Base-by-base conservation (phyloP, 768 basidiomycete species). In the Psilocybe cyanescens region DNA sequence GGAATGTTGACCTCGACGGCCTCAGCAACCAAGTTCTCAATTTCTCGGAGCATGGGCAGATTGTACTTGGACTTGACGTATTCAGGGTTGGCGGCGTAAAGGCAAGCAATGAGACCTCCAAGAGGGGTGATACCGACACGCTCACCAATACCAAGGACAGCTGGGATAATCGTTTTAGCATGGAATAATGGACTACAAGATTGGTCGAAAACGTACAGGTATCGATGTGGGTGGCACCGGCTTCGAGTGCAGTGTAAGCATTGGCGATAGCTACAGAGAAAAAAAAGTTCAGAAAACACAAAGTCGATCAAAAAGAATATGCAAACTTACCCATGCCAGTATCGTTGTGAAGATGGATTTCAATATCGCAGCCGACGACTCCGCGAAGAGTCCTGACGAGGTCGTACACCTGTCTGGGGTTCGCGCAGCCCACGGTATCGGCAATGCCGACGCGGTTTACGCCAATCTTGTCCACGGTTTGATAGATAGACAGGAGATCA, bases 41-140 rank as follows among this genome's bases (percentile, higher is more conserved):
- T 92, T 77, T 99, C 97, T 69, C 97, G 92, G 57, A 99, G 90
- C 93, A 97, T 96, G 62, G 86, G 78, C 47, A 99, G 87, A 78
- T 99, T 97, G 83, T 99, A 99, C 89, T 99, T 99, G 86, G 85
- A 76, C 86, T 98, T 99, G 88, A 99, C 97, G 74, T 98, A 98
- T 73, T 99, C 97, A 28, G 97, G 97, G 79, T 98, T 89, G 71
- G 94, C 95, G 62, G 95, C 94, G 72, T 97, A 95, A 70, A 99
- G 86, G 77, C 97, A 96, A 19, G 97, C 97, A 59, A 99, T 87
- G 62, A 99, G 87, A 55, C 97, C 97, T 52, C 97, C 97, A 11
- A 99, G 90, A 67, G 97, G 94, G 29, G 97, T 99, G 76, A 99
- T 99, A 62, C 97, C 97, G 65, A 99, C 97, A 71, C 97, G 91